Base-by-base conservation (phyloP, 768 basidiomycete genomes). In the Macrolepiota fuliginosa region DNA sequence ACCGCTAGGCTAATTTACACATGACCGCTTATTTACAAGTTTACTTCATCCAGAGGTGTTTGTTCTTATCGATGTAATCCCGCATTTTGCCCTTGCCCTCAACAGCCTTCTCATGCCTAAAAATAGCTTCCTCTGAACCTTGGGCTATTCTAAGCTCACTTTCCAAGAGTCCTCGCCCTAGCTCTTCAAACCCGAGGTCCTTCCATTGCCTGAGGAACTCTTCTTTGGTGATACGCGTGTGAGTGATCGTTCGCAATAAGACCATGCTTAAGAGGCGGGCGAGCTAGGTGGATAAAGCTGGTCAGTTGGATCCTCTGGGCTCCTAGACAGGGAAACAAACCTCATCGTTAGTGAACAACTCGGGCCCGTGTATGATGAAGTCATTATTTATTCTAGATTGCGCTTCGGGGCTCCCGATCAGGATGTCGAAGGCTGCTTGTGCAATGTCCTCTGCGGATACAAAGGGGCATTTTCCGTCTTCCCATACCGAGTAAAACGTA, bases 371-470 rank as follows among this genome's bases (percentile, higher is more conserved):
- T 7, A 78, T 67, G 36, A 70, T 65, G 13, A 65, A 66, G 13
- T 74, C 71, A 2, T 58, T 68, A 42, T 72, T 68, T 6, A 66
- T 56, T 40, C 64, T 70, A 17, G 35, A 67, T 64, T 17, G 69
- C 63, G 24, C 68, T 66, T 1, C 13, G 39, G n/a, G n/a, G n/a
- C 7, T 5, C n/a, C 39, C 39, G 7, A 67, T 62, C 12, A 78
- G 59, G 0, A 70, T 74, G 15, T 71, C 63, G 59, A 69, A 71
- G 2, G 73, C 74, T 0, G 67, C 71, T n/a, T 72, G 64, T 2
- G 72, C 71, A 27, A 78, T 74, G 54, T 77, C 76, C 9, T 75
- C 69, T 1, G 68, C 68, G 1, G 69, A 66, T 4, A 77, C 69
- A 35, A 70, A 73, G 2, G 73, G 70, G 2, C 73, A 47, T 11